These are phyloP conservation scores for Lipomyces anomalus DNA, from an alignment of 805 yeast genomes.

Conservation along the genomic window DNA sequence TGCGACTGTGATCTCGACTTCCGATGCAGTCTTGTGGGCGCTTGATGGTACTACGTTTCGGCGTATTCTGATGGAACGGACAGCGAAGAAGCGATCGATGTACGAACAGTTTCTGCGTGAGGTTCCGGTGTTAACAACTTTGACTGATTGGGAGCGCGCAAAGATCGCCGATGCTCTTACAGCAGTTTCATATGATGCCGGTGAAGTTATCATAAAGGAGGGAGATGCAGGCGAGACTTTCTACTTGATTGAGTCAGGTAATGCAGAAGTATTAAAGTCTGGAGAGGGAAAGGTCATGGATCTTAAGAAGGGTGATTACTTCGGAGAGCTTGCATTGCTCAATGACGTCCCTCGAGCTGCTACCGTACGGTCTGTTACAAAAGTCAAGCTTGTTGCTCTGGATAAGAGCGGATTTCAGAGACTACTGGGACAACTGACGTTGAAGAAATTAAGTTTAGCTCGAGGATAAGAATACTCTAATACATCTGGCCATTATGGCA, in stretches of 20 bases:
- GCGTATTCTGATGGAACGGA: conserved; percentile 82
- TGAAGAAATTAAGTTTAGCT: no score
- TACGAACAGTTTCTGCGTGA: conserved; percentile 83
- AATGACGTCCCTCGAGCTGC: conserved; percentile 94
- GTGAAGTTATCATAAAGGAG: conserved; percentile 70
- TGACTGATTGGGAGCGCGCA: conserved; percentile 75
- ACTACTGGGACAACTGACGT: conserved; percentile 75
- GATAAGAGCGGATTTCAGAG: conserved; percentile 92
- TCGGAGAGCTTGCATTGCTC: conserved; percentile 91
- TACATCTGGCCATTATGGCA: no score
- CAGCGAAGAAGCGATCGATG: conserved; percentile 82
- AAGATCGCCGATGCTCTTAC: conserved; percentile 92
- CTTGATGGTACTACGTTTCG: conserved; percentile 90
- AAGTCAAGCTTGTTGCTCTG: conserved; percentile 82
- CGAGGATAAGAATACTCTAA: no score
- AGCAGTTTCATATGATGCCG: conserved; percentile 64
- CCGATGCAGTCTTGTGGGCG: conserved; percentile 73
- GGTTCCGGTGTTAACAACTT: conserved; percentile 70
- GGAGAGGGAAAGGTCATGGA: conserved; percentile 56
- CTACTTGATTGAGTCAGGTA: conserved; percentile 73
- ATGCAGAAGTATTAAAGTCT: conserved; percentile 64
- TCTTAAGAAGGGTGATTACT: conserved; percentile 79
- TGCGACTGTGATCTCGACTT: conserved; percentile 75
- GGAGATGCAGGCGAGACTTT: conserved; percentile 81
- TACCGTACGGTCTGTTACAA: conserved; percentile 69